phyloP scores from a whole-genome alignment of 495 filamentous ascomycete genomes.

The Neurospora africana region DNA sequence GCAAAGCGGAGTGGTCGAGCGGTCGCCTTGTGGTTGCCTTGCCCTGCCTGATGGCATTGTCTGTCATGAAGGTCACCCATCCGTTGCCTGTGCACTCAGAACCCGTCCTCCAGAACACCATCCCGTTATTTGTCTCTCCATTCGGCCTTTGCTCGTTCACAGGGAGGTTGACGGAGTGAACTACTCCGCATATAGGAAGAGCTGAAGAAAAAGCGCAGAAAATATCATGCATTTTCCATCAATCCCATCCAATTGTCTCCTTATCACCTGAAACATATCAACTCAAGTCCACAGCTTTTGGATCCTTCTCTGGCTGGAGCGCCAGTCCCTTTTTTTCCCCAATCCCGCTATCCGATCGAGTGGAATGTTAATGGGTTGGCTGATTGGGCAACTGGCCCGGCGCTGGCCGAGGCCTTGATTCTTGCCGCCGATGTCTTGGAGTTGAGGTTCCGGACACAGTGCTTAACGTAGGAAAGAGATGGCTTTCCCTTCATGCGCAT shows the following conservation, averaged over 20 bases:
- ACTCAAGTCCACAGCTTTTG: background rate
- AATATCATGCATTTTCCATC: background rate
- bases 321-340: background rate
- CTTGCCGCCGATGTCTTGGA: background rate
- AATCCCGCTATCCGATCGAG: background rate
- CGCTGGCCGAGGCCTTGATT: background rate
- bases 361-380: background rate
- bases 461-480: background rate
- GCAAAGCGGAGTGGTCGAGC: background rate
- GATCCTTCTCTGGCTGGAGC: background rate
- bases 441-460: background rate
- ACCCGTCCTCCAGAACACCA: background rate
- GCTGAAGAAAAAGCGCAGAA: background rate
- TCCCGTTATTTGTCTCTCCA: background rate
- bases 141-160: background rate
- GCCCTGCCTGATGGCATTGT: background rate
- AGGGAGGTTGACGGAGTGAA: background rate
- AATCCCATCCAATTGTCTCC: background rate
- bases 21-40: background rate
- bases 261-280: background rate
- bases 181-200: background rate
- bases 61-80: background rate
- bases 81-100: background rate
- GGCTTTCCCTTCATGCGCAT: background rate
- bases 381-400: background rate